phyloP scores from a whole-genome alignment of 2,329 filamentous ascomycete genomes.

The Sporothrix humicola region DNA sequence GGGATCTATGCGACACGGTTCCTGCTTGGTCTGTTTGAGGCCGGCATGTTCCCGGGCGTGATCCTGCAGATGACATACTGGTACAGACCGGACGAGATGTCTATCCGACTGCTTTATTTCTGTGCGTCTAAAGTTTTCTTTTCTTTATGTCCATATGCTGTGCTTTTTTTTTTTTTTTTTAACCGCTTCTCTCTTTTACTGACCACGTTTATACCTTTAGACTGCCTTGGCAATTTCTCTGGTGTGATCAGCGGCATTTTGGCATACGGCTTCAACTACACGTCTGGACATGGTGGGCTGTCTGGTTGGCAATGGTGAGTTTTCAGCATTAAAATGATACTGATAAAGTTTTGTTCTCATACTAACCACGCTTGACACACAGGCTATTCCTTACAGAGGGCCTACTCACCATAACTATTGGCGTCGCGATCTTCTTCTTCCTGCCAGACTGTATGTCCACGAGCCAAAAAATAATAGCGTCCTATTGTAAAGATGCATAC shows the following conservation, averaged over 20 bases:
- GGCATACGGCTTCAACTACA: constrained; percentile 52
- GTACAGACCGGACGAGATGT: constrained; percentile 56
- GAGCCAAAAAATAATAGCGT: too few species aligned
- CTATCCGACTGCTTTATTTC: constrained; percentile 53
- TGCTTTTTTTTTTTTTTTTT: neutral
- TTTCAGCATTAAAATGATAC: neutral
- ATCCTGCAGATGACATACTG: constrained; percentile 53
- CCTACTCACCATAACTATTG: constrained; percentile 53
- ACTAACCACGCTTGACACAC: neutral
- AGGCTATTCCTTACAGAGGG: constrained; percentile 52
- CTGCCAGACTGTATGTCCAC: constrained; percentile 57
- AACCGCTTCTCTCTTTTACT: neutral
- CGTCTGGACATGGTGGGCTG: constrained; percentile 46
- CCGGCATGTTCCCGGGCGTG: constrained; percentile 70
- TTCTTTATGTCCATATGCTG: neutral
- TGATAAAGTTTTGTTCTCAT: neutral
- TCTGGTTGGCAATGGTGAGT: constrained; percentile 46
- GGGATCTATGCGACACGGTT: constrained; percentile 59
- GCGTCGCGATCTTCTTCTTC: constrained; percentile 57
- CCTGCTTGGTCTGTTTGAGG: constrained; percentile 68
- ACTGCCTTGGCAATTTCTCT: constrained; percentile 50
- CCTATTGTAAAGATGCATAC: neutral
- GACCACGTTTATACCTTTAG: constrained; percentile 36
- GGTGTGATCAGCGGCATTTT: constrained; percentile 51
- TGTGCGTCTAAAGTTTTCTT: constrained; percentile 43